Percentiles rank a stretch among this genome's conserved stretches.
phyloP scores from a whole-genome alignment of 2,329 filamentous ascomycete genomes.

The Teratosphaeria destructans region DNA sequence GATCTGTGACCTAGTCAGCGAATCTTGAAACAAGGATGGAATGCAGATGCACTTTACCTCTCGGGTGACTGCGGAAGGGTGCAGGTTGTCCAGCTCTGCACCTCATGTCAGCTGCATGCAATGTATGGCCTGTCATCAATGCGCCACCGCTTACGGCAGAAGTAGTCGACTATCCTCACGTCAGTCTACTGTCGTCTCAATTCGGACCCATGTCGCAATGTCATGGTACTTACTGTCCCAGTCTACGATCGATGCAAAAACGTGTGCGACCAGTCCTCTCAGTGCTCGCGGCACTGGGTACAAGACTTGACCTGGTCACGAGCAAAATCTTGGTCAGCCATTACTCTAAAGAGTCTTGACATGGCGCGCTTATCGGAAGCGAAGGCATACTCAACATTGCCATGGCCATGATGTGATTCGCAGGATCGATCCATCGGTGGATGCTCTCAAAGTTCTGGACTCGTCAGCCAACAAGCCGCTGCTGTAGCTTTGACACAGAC shows the following conservation, averaged over 20 bases:
- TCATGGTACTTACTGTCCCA: neutral
- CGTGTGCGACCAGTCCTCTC: neutral
- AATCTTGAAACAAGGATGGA: too few species aligned
- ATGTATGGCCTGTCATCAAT: neutral
- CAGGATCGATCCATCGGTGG: neutral
- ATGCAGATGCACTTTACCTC: neutral
- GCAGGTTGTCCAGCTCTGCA: neutral
- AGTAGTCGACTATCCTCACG: neutral
- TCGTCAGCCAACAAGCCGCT: neutral
- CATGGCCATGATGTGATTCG: neutral
- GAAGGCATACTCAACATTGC: neutral
- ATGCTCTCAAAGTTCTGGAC: neutral
- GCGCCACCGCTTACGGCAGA: neutral
- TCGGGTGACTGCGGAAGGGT: neutral
- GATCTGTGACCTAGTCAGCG: neutral
- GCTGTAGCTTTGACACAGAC: neutral
- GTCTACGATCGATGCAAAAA: neutral
- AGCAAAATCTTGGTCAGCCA: neutral
- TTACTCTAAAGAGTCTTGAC: too few species aligned
- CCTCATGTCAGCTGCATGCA: neutral
- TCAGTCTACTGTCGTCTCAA: neutral
- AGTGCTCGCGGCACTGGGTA: neutral
- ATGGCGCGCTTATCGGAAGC: neutral
- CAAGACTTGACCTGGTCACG: neutral
- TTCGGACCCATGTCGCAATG: neutral